Base-by-base conservation (phyloP, 345 rosid genomes). In the Ailanthus altissimus region DNA sequence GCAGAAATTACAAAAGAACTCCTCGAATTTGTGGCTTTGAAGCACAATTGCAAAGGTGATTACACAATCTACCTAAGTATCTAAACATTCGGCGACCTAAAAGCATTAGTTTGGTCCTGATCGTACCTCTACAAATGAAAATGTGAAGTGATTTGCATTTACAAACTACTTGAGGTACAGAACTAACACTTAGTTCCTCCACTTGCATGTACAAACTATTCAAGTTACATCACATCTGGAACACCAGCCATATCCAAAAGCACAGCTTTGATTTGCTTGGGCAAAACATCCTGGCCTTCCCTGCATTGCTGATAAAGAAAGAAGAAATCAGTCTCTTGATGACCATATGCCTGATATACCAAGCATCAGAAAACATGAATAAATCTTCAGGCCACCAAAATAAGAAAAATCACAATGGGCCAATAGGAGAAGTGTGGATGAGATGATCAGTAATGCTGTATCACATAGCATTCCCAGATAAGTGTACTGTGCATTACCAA, bases 251-350 rank as follows among this genome's bases (percentile, higher is more conserved):
- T 88, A 75, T 95, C 99, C 57, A 92, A 81, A 28, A 95, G 98
- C 56, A 87, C 87, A n/a, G 98, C 91, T 86, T 93, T 90, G 89
- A 95, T 93, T 75, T 95, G 97, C 84, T 95, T 97, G 12, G 98
- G 97, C 57, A 83, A 20, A 51, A 90, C 88, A 65, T 93, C 97
- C 74, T 92, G 90, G 58, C 96, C 98, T 84, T 92, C 98, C 84
- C 85, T 86, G 81, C 96, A 88, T 93, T 93, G 99, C 98, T 95
- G 94, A 54, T 74, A 72, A 76, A 62, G 64, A 5, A 20, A 40
- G 42, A 58, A 58, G 28, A 64, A 59, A 75, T 79, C 60, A 71
- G 40, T 70, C 23, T 76, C 61, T 64, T n/a, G 38, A 78, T 75
- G 25, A 66, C 8, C 45, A 77, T 6, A 32, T 21, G 32, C n/a